Evolutionary conservation across 2,329 filamentous ascomycete species (phyloP).

Genomic region (Metarhizium rileyi): DNA sequence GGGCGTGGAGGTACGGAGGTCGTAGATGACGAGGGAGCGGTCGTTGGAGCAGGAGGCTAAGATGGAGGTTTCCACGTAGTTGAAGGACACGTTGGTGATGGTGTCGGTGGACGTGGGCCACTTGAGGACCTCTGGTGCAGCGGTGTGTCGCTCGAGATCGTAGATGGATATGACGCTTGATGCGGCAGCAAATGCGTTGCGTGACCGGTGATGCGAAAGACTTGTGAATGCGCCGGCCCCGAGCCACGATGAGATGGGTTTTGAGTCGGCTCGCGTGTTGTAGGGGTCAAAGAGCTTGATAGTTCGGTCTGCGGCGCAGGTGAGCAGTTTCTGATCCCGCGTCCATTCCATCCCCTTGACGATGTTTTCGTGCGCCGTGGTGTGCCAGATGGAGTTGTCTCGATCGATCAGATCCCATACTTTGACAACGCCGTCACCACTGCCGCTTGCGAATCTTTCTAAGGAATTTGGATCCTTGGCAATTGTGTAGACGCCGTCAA

Average conservation of each 20-base stretch:
- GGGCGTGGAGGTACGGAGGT: constrained; percentile 77
- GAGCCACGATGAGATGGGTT: constrained; percentile 77
- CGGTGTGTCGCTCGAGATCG: constrained; percentile 71
- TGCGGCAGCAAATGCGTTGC: constrained; percentile 69
- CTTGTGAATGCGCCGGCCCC: constrained; percentile 75
- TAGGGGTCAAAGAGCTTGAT: constrained; percentile 92
- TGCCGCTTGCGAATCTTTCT: constrained; percentile 69
- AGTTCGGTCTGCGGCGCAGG: constrained; percentile 75
- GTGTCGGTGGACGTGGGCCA: constrained; percentile 90
- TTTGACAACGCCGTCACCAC: constrained; percentile 88
- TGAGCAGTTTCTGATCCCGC: constrained; percentile 71
- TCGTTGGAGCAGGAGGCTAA: constrained; percentile 80
- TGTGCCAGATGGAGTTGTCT: constrained; percentile 61
- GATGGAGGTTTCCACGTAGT: constrained; percentile 87
- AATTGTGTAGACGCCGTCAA: constrained; percentile 75
- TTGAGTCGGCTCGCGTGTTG: constrained; percentile 54
- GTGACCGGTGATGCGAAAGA: constrained; percentile 70
- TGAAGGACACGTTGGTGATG: constrained; percentile 81
- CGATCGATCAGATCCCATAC: constrained; percentile 71
- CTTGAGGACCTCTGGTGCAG: constrained; percentile 69
- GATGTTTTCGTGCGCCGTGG: constrained; percentile 82
- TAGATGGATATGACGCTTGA: constrained; percentile 79
- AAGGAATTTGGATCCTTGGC: constrained; percentile 70
- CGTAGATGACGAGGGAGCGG: constrained; percentile 80
- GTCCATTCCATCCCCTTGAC: constrained; percentile 92